These are phyloP conservation scores for Prunus dulcis DNA, from an alignment of 306 rosid species.

Conservation along the genomic window DNA sequence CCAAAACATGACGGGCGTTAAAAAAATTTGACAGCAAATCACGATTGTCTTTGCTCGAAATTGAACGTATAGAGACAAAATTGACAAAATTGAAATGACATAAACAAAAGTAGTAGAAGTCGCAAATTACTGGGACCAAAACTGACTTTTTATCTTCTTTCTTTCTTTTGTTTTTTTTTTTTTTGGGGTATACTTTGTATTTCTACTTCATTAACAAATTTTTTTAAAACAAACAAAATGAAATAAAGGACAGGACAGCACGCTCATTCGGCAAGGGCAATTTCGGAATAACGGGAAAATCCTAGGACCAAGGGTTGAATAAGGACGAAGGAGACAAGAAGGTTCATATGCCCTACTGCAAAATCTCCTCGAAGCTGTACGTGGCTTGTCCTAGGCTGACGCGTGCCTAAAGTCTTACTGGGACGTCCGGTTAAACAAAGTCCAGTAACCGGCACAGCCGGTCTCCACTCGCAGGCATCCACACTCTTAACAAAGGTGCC, in stretches of 20 bases:
- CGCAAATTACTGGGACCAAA: too few relatives aligned
- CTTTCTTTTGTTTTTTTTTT: too few relatives aligned
- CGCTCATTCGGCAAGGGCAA: neutral
- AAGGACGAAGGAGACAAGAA: constrained; percentile 3
- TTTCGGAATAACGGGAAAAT: neutral
- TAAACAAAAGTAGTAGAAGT: too few relatives aligned
- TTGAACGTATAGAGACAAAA: too few relatives aligned
- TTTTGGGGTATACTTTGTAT: too few relatives aligned
- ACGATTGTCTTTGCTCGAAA: too few relatives aligned
- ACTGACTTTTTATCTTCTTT: too few relatives aligned
- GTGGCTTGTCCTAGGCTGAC: neutral
- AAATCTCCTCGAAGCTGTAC: neutral
- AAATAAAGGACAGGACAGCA: neutral
- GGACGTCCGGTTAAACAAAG: neutral
- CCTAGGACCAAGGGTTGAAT: neutral
- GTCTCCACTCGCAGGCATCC: constrained; percentile 6
- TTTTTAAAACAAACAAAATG: neutral
- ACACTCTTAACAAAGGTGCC: neutral
- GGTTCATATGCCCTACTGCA: constrained; percentile 11
- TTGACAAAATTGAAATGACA: too few relatives aligned
- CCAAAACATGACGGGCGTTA: too few relatives aligned
- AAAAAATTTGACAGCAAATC: too few relatives aligned
- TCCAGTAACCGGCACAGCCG: constrained; percentile 17
- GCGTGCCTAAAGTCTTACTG: constrained; percentile 5
- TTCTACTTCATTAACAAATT: too few relatives aligned